Evolutionary conservation across 2,329 filamentous ascomycete species (phyloP).

Genomic region (Ophiostoma australiae): DNA sequence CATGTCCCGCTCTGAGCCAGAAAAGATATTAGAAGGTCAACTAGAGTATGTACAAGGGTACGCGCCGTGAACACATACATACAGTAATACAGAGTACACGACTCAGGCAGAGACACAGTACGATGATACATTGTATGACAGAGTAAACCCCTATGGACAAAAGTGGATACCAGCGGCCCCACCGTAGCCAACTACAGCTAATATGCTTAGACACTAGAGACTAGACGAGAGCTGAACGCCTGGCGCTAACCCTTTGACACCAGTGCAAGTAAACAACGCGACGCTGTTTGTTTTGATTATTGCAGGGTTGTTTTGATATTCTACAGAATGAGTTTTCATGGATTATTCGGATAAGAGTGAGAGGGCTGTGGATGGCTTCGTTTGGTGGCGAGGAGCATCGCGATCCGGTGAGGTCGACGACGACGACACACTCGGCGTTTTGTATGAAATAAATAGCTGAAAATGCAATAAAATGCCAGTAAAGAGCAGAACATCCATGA

Average conservation of each 20-base stretch:
- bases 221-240: background rate
- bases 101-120: no score
- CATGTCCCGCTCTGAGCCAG: no score
- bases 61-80: no score
- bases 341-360: no score
- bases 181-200: background rate
- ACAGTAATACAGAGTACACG: background rate
- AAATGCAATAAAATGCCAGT: background rate
- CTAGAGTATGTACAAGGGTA: background rate
- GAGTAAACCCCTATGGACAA: no score
- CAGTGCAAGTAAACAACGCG: background rate
- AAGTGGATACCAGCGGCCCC: background rate
- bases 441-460: no score
- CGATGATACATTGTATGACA: no score
- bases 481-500: background rate
- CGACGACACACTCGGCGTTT: background rate
- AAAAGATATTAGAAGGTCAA: no score
- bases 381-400: no score
- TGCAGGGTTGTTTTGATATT: background rate
- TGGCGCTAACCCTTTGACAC: background rate
- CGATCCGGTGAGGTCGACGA: no score
- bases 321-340: background rate
- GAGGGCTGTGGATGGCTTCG: no score
- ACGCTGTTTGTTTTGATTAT: conserved; percentile 2
- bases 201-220: no score